phyloP scores from a whole-genome alignment of 2,329 filamentous ascomycete species.

The Beauveria sp. region DNA sequence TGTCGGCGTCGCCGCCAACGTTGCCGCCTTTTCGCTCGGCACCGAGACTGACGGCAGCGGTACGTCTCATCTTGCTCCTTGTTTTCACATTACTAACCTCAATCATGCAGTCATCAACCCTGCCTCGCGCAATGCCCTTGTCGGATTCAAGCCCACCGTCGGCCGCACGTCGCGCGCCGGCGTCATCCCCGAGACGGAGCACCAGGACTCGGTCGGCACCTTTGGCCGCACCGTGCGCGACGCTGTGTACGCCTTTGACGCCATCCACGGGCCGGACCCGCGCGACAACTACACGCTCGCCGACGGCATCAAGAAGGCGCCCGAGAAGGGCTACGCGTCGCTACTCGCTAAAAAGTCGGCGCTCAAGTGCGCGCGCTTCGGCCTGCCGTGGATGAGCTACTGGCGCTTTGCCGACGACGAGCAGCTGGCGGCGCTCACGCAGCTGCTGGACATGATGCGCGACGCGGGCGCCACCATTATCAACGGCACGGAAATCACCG shows the following conservation, averaged over 20 bases:
- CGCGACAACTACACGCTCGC: conserved; percentile 59
- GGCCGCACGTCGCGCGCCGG: conserved; percentile 59
- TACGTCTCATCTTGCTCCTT: conserved; percentile 19
- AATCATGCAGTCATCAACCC: conserved; percentile 55
- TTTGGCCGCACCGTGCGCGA: conserved; percentile 64
- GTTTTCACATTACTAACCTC: not conserved
- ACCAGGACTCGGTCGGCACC: conserved; percentile 62
- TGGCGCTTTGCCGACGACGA: conserved; percentile 54
- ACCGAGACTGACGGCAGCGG: conserved; percentile 67
- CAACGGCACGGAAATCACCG: conserved; percentile 61
- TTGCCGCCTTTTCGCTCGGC: conserved; percentile 57
- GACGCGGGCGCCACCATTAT: conserved; percentile 58
- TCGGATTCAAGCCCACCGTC: conserved; percentile 71
- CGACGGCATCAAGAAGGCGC: conserved; percentile 43
- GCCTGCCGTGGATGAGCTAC: conserved; percentile 64
- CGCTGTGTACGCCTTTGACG: conserved; percentile 57
- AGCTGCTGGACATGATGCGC: conserved; percentile 42
- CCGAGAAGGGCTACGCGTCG: conserved; percentile 46
- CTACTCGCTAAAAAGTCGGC: conserved; percentile 43
- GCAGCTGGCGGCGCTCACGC: conserved; percentile 45
- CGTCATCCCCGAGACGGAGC: conserved; percentile 57
- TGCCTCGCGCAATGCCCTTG: conserved; percentile 58
- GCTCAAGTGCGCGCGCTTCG: conserved; percentile 57
- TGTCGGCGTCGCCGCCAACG: conserved; percentile 55
- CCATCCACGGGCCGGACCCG: conserved; percentile 56